These are phyloP conservation scores for Annulohypoxylon moriforme DNA, from an alignment of 495 filamentous ascomycete genomes.

Conservation along the genomic window DNA sequence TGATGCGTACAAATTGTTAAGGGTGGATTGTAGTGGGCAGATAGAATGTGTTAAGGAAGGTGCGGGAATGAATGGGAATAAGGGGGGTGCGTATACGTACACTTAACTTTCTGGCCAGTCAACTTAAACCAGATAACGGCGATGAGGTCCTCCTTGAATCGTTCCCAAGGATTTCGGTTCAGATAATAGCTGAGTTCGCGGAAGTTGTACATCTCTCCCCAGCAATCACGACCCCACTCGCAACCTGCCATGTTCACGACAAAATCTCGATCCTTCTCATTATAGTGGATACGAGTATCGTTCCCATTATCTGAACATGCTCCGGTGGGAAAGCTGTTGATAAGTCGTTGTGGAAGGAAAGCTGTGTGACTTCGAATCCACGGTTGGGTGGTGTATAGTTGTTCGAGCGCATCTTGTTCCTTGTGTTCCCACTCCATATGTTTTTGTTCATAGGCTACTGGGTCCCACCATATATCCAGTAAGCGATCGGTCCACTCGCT, in stretches of 20 bases:
- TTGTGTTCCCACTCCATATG: conserved; percentile 99
- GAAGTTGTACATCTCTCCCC: conserved; percentile 96
- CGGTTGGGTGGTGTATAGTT: conserved; percentile 89
- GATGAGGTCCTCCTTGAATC: conserved; percentile 69
- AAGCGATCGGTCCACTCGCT: conserved; percentile 90
- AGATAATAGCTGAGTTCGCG: conserved; percentile 87
- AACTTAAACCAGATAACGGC: conserved; percentile 65
- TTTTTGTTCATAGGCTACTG: conserved; percentile 96
- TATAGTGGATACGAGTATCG: conserved; percentile 84
- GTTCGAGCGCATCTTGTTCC: conserved; percentile 94
- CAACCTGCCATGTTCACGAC: conserved; percentile 99
- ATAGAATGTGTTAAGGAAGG: not conserved
- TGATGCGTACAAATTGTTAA: not conserved
- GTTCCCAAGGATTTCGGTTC: conserved; percentile 84
- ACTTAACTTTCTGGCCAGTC: conserved; percentile 65
- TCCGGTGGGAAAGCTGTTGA: conserved; percentile 93
- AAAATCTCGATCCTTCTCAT: conserved; percentile 86
- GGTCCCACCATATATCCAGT: conserved; percentile 98
- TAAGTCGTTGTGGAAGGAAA: conserved; percentile 89
- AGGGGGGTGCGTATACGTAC: conserved; percentile 41
- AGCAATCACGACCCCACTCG: conserved; percentile 95
- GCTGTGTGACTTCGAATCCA: conserved; percentile 91
- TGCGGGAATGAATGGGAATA: not conserved
- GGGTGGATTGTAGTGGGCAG: not conserved
- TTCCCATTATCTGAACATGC: conserved; percentile 82